A percentile compares a stretch with the other conserved stretches of the same genome.
Evolutionary conservation across 2,329 filamentous ascomycete genomes (phyloP).

Genomic region (Fusarium luffae): DNA sequence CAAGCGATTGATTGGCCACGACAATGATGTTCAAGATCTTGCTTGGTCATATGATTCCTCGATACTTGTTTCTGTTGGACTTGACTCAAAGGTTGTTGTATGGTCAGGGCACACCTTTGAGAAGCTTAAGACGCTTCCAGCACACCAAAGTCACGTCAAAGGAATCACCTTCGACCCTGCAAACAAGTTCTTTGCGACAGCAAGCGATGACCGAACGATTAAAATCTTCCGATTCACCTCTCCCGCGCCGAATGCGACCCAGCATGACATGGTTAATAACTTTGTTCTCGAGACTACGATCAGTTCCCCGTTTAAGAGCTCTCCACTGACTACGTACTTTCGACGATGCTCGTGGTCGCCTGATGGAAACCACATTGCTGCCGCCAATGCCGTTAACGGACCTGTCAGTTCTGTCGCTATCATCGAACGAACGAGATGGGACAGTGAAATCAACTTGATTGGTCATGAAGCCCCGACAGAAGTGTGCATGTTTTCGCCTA

Average conservation of each 20-base stretch:
- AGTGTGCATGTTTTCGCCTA: slow-evolving; percentile 95
- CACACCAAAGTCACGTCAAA: slow-evolving; percentile 98
- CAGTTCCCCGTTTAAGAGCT: slow-evolving; percentile 85
- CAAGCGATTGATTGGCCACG: slow-evolving; percentile 91
- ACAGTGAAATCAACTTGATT: slow-evolving; percentile 96
- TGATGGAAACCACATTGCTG: slow-evolving; percentile 95
- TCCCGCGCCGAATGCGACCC: slow-evolving; percentile 87
- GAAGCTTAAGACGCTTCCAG: slow-evolving; percentile 91
- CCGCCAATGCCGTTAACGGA: slow-evolving; percentile 95
- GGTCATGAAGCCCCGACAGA: slow-evolving; percentile 97
- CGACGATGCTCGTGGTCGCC: slow-evolving; percentile 97
- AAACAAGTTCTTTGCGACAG: slow-evolving; percentile 99
- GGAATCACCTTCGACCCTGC: slow-evolving; percentile 98
- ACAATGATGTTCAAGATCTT: slow-evolving; percentile 98
- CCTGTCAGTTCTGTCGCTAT: slow-evolving; percentile 98
- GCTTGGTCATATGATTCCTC: slow-evolving; percentile 98
- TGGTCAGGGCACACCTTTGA: slow-evolving; percentile 99
- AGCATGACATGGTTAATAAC: slow-evolving; percentile 96
- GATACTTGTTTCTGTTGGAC: slow-evolving; percentile 91
- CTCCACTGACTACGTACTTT: slow-evolving; percentile 96
- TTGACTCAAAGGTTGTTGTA: slow-evolving; percentile 97
- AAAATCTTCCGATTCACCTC: slow-evolving; percentile 96
- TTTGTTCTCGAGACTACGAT: slow-evolving; percentile 96
- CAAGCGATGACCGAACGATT: slow-evolving; percentile 95
- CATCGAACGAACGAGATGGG: slow-evolving; percentile 91